Conservation (phyloP, 768 basidiomycete species). For the Solioccasus polychromus region DNA sequence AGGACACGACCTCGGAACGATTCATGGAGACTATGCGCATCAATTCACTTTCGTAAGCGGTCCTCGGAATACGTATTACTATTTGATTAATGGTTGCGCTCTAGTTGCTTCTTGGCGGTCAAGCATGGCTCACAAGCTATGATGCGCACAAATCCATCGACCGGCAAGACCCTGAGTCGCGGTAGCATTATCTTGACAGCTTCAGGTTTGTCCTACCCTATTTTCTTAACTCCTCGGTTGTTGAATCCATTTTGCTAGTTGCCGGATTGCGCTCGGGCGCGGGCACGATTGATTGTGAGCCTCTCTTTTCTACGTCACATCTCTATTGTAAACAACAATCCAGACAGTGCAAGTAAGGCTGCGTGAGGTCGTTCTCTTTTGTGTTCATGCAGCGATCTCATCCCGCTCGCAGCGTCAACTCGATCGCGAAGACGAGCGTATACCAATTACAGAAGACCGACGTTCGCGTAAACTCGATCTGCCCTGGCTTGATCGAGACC, state of each 20-base stretch:
- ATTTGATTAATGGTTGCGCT: constrained; percentile 1
- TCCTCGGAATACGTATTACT: constrained; percentile 4
- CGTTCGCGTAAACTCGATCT: constrained; percentile 86
- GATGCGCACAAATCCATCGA: constrained; percentile 59
- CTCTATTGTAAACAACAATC: constrained; percentile 15
- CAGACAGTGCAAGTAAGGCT: constrained; percentile 91
- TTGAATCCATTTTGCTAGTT: constrained; percentile 44
- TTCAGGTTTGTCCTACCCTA: constrained; percentile 50
- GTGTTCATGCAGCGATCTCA: constrained; percentile 3
- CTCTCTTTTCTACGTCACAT: background rate
- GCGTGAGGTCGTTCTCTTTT: constrained; percentile 53
- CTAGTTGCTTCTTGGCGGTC: constrained; percentile 84
- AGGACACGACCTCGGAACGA: constrained; percentile 54
- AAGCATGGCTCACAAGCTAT: constrained; percentile 86
- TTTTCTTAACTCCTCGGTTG: background rate
- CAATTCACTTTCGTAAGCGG: constrained; percentile 60
- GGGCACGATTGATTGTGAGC: constrained; percentile 77
- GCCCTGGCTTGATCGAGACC: constrained; percentile 92
- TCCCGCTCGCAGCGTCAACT: constrained; percentile 65
- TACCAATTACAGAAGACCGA: constrained; percentile 80
- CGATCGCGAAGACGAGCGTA: constrained; percentile 77
- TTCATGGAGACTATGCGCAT: constrained; percentile 79
- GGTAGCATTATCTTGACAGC: constrained; percentile 90
- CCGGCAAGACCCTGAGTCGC: constrained; percentile 64
- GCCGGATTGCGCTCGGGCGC: constrained; percentile 83